Conservation (phyloP, 805 yeast genomes). For the Cyberlindnera xishuangbannaensis region DNA sequence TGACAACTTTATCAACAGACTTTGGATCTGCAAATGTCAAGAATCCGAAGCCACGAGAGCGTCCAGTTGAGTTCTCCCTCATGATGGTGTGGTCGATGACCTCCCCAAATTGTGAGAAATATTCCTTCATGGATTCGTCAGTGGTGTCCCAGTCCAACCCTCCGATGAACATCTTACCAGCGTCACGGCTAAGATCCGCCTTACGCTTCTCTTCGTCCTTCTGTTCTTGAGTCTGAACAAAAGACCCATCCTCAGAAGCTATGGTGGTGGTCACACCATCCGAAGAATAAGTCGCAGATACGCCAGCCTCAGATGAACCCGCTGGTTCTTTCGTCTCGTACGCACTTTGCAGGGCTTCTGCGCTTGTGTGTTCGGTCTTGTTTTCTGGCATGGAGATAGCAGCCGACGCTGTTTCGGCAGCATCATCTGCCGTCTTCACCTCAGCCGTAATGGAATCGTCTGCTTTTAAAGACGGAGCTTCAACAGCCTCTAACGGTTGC, state of each 20-base stretch:
- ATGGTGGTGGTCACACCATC: too few species aligned
- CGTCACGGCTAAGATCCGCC: slow-evolving; percentile 59
- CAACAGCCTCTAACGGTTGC: too few species aligned
- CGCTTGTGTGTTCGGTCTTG: too few species aligned
- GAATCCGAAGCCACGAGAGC: slow-evolving; percentile 94
- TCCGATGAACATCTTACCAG: slow-evolving; percentile 92
- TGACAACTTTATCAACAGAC: slow-evolving; percentile 81
- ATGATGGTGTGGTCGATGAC: slow-evolving; percentile 84
- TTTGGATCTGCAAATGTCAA: slow-evolving; percentile 77
- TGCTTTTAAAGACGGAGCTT: too few species aligned
- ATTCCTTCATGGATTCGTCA: slow-evolving; percentile 76
- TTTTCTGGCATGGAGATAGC: too few species aligned
- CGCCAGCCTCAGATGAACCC: background rate
- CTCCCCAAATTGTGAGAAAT: slow-evolving; percentile 85
- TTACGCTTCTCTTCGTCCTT: slow-evolving; percentile 26
- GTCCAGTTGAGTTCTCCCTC: slow-evolving; percentile 83
- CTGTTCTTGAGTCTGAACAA: too few species aligned
- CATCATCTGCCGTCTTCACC: slow-evolving; percentile 1
- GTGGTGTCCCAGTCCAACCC: slow-evolving; percentile 98
- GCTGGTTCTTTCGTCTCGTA: background rate
- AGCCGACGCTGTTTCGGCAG: background rate
- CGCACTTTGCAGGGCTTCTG: too few species aligned
- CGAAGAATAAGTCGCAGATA: background rate
- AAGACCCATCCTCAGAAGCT: too few species aligned
- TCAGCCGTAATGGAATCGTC: slow-evolving; percentile 11